Evolutionary conservation across 2,329 filamentous ascomycete genomes (phyloP).

Genomic region (Emergomyces pasteurianus): DNA sequence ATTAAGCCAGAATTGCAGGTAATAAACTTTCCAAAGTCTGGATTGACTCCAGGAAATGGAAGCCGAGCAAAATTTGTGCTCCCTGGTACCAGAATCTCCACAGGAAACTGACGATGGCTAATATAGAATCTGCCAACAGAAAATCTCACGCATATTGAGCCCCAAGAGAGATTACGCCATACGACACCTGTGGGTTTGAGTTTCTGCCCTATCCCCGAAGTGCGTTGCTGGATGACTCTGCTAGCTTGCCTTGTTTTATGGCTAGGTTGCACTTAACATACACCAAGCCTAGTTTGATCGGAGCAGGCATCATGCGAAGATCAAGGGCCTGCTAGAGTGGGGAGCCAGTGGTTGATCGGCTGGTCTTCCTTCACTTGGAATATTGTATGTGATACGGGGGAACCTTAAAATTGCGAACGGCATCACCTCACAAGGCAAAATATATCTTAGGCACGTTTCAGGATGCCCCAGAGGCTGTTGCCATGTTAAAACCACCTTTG

Average conservation of each 20-base stretch:
- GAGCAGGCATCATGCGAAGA: constrained; percentile 9
- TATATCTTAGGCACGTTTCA: constrained; percentile 3
- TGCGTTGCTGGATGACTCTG: not conserved
- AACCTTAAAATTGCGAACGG: not conserved
- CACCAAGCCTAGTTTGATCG: constrained; percentile 4
- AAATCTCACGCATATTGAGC: constrained; percentile 4
- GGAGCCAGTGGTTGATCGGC: constrained; percentile 7
- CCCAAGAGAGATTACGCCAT: constrained; percentile 5
- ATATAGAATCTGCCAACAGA: constrained; percentile 5
- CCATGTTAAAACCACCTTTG: constrained; percentile 3
- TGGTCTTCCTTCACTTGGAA: constrained; percentile 6
- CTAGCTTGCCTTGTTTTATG: not conserved
- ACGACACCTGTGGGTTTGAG: not conserved
- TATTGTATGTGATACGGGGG: not conserved
- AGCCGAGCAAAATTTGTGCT: not conserved
- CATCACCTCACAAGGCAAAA: not conserved
- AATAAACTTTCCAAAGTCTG: not conserved
- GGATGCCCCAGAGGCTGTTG: not conserved
- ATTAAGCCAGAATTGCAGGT: not conserved
- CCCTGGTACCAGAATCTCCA: constrained; percentile 4
- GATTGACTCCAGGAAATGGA: not conserved
- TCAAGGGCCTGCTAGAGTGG: constrained; percentile 9
- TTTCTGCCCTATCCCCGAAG: not conserved
- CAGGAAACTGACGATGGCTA: not conserved
- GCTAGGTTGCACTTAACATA: not conserved